Evolutionary conservation across 2,329 filamentous ascomycete genomes (phyloP), one percentile per base, ranked within the genome.

Genomic region (Neonectria hederae): DNA sequence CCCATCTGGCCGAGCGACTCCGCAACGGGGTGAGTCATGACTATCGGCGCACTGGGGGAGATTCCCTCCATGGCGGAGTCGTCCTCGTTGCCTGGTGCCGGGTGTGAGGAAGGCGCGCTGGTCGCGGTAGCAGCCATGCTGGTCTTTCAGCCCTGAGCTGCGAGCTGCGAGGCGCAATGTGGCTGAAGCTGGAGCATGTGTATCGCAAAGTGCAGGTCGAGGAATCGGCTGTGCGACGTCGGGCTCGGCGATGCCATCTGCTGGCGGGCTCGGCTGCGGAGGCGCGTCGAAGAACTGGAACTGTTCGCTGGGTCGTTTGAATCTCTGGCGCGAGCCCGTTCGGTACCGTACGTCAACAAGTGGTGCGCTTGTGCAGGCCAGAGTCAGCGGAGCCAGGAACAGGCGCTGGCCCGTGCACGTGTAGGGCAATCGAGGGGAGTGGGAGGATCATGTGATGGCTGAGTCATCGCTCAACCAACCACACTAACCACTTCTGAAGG

Each of bases 1-100:
- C 76, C 78, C 26, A 79, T 76, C n/a, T 75, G 74, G 38, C 71
- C 69, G 32, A 74, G 64, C 49, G 75, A 69, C 43, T 65, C 69
- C 30, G 69, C 63, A 11, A 71, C 70, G 21, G 69, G 63, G 24
- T 72, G 67, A 54, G 72, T 68, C 21, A 79, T 75, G 45, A 70
- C 61, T 30, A 56, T 69, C 61, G 66, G 68, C 51, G 72, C 62
- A 58, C 70, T 74, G 58, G 76, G 76, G 21, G 76, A 77, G 48
- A 71, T 65, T 24, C 63, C 70, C 24, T 71, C 70, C 70, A 72
- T 75, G 40, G 63, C 68, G 52, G 68, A 66, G 63, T 69, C 64
- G 56, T 48, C 67, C 26, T 68, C 68, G 48, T 56, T 65, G 61
- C 67, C 71, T 62, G 69, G 63, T 24, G 56, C 62, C 54, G 49